phyloP scores from a whole-genome alignment of 257 asterid species.

The Solanum chaucha region DNA sequence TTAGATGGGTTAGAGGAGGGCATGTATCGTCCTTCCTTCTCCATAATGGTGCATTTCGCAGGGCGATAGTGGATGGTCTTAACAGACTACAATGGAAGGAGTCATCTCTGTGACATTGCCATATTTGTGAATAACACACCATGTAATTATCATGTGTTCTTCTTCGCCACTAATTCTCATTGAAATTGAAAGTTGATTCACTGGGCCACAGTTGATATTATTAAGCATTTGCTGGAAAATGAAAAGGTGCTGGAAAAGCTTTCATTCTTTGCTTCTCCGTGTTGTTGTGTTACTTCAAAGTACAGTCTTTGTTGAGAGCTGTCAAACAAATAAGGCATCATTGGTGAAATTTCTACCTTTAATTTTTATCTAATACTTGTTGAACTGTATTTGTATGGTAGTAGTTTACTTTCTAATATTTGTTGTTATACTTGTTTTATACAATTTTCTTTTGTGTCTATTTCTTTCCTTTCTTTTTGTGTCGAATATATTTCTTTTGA shows the following conservation, averaged over 20 bases:
- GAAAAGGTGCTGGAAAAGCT: background rate
- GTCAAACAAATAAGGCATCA: background rate
- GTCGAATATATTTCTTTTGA: background rate
- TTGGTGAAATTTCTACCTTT: background rate
- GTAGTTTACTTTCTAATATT: background rate
- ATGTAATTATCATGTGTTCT: background rate
- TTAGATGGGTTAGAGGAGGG: constrained; percentile 93
- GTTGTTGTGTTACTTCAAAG: background rate
- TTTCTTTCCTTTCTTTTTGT: background rate
- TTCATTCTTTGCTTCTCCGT: background rate
- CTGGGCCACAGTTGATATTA: background rate
- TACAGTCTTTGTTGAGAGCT: background rate
- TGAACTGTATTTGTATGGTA: background rate
- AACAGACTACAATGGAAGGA: constrained; percentile 75
- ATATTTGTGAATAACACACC: background rate
- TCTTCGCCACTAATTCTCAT: constrained; percentile 1
- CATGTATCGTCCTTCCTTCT: constrained; percentile 87
- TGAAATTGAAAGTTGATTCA: constrained; percentile 2
- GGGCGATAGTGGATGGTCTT: constrained; percentile 77
- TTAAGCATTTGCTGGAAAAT: background rate
- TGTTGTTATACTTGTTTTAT: background rate
- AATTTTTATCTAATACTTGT: background rate
- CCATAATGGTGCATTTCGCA: constrained; percentile 68
- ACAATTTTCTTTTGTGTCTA: background rate
- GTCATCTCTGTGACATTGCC: constrained; percentile 24